Base-by-base conservation (phyloP, 306 rosid species). In the Lathyrus oleraceus region DNA sequence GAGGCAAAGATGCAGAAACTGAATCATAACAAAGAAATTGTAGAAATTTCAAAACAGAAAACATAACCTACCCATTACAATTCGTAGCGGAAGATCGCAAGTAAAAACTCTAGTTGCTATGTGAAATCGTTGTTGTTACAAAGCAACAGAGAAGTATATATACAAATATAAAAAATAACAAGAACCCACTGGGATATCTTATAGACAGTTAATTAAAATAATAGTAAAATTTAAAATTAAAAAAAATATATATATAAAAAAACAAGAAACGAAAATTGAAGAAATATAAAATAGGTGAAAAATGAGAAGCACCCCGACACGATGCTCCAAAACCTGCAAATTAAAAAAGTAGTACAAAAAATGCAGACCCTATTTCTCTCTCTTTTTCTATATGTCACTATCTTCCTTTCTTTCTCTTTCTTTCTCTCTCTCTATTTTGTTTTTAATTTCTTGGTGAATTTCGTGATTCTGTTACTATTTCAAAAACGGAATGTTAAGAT, bases 291-390 rank as follows among this genome's bases (percentile, higher is more conserved):
- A 48, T 56, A 19, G 39, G 5, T 28, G 69, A 56, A 69, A 76
- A 67, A 78, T 81, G 56, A 69, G 79, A 82, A 60, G 44, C 72
- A 73, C 66, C 82, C 87, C 92, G 91, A 88, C 97, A 88, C 92
- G 87, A 88, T 82, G 85, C 92, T 88, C 95, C 96, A 88, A 91
- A 88, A 85, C 89, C 96, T 85, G 96, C 84, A 88, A 85, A 71
- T 81, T 69, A 68, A 70, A 83, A 82, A 78, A 80, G 90, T 71
- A 75, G 70, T 76, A 51, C 63, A 73, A 60, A 78, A 72, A 58
- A 38, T 72, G 59, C 71, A 79, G 74, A 67, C 43, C 5, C 54
- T 63, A 30, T 71, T 38, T 70, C 52, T 10, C 56, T 69, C 45
- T 48, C 27, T 60, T n/a, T 4, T 20, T 67, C 56, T 77, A 13